Evolutionary conservation across 257 asterid species (phyloP).

Genomic region (Ilex asprella): DNA sequence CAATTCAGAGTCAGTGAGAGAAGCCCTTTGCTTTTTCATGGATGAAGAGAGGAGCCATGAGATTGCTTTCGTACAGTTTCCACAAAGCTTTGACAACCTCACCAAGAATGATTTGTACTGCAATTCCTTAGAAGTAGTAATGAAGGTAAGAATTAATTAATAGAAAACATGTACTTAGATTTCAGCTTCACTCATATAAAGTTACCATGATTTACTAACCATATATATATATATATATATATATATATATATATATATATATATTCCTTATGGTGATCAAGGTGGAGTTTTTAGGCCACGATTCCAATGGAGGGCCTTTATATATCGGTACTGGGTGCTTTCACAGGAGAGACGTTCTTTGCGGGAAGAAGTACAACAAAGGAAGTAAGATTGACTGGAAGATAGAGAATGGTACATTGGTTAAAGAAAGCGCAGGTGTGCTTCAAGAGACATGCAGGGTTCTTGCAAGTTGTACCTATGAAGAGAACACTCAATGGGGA

Average conservation of each 20-base stretch:
- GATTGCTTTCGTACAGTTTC: conserved; percentile 25
- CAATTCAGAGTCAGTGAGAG: conserved; percentile 22
- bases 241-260: too few species aligned
- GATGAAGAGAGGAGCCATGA: conserved; percentile 16
- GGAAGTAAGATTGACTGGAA: conserved; percentile 13
- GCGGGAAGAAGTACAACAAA: conserved; percentile 14
- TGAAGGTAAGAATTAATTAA: conserved; percentile 9
- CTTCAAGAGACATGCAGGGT: conserved; percentile 10
- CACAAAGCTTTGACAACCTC: conserved; percentile 19
- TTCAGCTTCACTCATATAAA: too few species aligned
- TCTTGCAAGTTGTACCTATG: conserved; percentile 21
- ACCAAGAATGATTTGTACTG: conserved; percentile 26
- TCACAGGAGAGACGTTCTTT: conserved; percentile 27
- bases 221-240: too few species aligned
- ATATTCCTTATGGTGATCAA: not conserved
- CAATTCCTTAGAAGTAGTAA: conserved; percentile 5
- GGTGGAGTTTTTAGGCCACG: conserved; percentile 24
- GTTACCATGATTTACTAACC: too few species aligned
- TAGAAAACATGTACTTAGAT: too few species aligned
- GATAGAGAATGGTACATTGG: not conserved
- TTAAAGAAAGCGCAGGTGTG: conserved; percentile 2
- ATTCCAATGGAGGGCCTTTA: conserved; percentile 30
- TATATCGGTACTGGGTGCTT: conserved; percentile 34
- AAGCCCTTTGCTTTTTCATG: conserved; percentile 29
- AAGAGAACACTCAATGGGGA: conserved; percentile 28